phyloP scores from a whole-genome alignment of 2,329 filamentous ascomycete species.

The Aureobasidium sp. region DNA sequence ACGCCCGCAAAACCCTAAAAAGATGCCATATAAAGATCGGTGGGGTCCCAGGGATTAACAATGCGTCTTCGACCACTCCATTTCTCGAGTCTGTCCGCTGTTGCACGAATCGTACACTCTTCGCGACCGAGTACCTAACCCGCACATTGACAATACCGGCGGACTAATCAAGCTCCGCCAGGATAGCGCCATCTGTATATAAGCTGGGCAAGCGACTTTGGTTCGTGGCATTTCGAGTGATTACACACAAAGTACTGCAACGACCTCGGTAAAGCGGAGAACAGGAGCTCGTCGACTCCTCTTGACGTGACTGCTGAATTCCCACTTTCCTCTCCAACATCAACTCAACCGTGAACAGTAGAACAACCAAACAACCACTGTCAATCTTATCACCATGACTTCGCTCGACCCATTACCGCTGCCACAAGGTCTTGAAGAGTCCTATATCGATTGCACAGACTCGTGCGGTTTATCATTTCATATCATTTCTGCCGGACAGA shows the following conservation, averaged over 20 bases:
- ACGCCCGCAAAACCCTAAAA: background rate
- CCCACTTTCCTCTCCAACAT: background rate
- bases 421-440: constrained; percentile 48
- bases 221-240: background rate
- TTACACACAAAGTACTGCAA: background rate
- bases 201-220: background rate
- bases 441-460: constrained; percentile 49
- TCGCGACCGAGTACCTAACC: background rate
- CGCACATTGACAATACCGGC: background rate
- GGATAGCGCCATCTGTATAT: background rate
- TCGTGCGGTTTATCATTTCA: constrained; percentile 55
- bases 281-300: background rate
- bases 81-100: background rate
- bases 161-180: background rate
- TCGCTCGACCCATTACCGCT: constrained; percentile 43
- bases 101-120: background rate
- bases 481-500: constrained; percentile 48
- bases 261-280: background rate
- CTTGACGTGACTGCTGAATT: background rate
- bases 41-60: background rate
- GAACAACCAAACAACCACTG: background rate
- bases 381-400: background rate
- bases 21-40: background rate
- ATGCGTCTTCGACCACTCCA: background rate
- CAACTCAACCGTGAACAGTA: background rate